phyloP scores from a whole-genome alignment of 164 flowering plant species.

The Vitis cinerea region DNA sequence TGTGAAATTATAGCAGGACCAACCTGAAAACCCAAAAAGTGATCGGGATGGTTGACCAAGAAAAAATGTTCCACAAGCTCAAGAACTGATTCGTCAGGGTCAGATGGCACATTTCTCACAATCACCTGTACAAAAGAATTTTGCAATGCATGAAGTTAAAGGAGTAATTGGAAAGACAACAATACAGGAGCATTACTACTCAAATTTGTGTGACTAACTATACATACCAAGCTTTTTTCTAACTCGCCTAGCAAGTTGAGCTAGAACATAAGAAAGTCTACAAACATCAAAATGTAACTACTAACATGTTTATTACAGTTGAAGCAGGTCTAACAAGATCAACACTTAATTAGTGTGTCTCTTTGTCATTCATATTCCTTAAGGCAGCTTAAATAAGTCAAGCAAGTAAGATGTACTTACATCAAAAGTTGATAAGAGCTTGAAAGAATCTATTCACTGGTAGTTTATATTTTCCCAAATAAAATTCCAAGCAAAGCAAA shows the following conservation, averaged over 20 bases:
- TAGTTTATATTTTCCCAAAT: neutral
- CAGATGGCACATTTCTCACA: constrained; percentile 90
- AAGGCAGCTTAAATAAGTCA: neutral
- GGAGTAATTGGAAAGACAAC: neutral
- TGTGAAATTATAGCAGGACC: constrained; percentile 11
- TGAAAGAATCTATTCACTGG: neutral
- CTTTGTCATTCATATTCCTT: neutral
- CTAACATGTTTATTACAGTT: neutral
- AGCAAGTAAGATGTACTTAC: neutral
- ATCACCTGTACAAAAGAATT: constrained; percentile 55
- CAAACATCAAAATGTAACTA: neutral
- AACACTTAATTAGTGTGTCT: neutral
- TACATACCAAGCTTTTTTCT: neutral
- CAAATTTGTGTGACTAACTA: neutral
- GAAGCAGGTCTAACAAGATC: neutral
- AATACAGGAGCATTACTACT: neutral
- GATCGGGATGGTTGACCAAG: constrained; percentile 79
- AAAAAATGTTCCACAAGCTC: constrained; percentile 92
- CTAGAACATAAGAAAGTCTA: neutral
- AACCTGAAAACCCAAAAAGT: constrained; percentile 87
- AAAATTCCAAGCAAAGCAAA: neutral
- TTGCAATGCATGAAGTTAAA: neutral
- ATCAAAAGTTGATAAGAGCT: neutral
- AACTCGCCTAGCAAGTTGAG: neutral
- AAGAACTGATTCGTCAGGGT: constrained; percentile 73